Base-by-base conservation (phyloP, 2,329 filamentous ascomycete species). In the Colletotrichum navitas region DNA sequence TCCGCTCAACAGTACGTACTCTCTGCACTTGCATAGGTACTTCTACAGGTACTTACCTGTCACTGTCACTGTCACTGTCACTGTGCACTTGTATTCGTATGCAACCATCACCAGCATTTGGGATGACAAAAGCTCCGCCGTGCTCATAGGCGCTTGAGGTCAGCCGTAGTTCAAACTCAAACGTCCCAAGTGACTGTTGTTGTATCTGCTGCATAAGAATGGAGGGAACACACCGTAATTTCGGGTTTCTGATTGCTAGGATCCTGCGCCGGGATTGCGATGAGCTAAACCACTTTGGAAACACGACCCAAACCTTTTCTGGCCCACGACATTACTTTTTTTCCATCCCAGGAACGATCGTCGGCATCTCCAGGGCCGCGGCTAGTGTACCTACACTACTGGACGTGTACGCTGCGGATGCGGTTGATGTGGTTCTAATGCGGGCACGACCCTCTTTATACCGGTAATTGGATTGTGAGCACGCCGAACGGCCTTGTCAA, bases 161-260 rank as follows among this genome's bases (percentile, higher is more conserved):
- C 11, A 1, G 18, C 18, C 18, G 4, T 11, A 12, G 12, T 51
- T 26, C 47, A 51, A 29, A 18, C 24, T 26, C 24, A n/a, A 32
- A 32, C 3, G 24, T 32, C 3, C 26, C 36, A 10, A 18, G 6
- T 58, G 49, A 24, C 6, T 8, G 26, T 14, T 4, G 59, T 39
- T 51, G 54, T 45, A 68, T 55, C 34, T n/a, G 65, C 65, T n/a
- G 65, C 65, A 68, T 68, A 24, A 71, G 14, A 16, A 32, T 24
- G 32, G 58, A 54, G 36, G n/a, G 24, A 29, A 59, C 63, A 63
- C 54, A 63, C 69, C 54, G 65, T 60, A 72, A 72, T 72, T 60
- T 72, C 69, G 69, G 45, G 43, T 49, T 64, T 45, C 45, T 59
- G 24, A 54, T 21, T 29, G 32, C 69, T 26, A 49, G 69, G 59